Evolutionary conservation across 441 rosid genomes (phyloP), one percentile per base, ranked within the genome.

Genomic region (Pelargonium fulgidum): DNA sequence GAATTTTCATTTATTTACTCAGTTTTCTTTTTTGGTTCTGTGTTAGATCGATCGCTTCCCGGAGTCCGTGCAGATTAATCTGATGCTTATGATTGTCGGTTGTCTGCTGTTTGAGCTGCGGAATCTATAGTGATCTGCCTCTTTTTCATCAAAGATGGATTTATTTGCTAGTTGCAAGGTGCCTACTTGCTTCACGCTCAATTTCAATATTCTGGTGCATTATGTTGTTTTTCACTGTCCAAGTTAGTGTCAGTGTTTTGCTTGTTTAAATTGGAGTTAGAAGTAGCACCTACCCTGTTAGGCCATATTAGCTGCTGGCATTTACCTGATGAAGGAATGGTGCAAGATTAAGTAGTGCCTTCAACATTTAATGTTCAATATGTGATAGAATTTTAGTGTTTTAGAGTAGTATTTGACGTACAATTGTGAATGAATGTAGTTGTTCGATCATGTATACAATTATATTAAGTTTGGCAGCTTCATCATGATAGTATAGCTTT

Each of bases 121-220:
- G 74, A 70, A 76, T 80, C 72, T 64, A 64, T 79, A 68, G 69
- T 73, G 76, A 62, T 77, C 63, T 16, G 11, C 71, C 75, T 68
- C 64, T 73, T 63, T 48, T 62, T 63, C 62, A 66, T 0, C 48
- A 47, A 75, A 79, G 59, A 93, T 93, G 99, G 99, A 93, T 89
- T 85, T 86, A 85, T 86, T 79, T 12, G 71, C 83, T 67, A 79
- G 78, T 67, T 93, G 96, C 85, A 88, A 88, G 97, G 97, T 93
- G 66, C 45, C 4, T 29, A 33, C n/a, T 33, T 63, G 66, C 19
- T 63, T 63, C 20, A 13, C 1, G 44, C 66, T 33, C 44, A 63
- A 86, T 56, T 66, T 45, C 42, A 19, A 61, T 14, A 70, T 70
- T 63, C 39, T n/a, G 3, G 10, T 5, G 7, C 77, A 48, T 50